Conservation (phyloP, 805 yeast species). For the Ogataea nitratoaversa region DNA sequence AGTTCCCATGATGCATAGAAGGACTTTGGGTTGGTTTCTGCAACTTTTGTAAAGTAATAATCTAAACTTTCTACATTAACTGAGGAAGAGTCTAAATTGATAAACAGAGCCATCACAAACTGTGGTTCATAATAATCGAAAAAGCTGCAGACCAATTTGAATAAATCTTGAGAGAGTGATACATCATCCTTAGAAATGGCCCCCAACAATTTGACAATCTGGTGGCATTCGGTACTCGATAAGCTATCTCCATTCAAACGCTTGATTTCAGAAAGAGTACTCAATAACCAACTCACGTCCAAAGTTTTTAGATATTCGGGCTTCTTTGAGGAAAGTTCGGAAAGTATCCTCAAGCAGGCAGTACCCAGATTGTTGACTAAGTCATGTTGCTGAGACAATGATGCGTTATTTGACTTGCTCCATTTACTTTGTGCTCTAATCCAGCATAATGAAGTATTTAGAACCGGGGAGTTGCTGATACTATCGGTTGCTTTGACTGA, state of each 20-base stretch:
- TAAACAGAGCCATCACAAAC: slow-evolving; percentile 21
- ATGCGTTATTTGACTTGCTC: not conserved
- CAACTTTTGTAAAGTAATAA: slow-evolving; percentile 7
- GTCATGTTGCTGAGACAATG: not conserved
- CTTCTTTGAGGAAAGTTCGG: too few species aligned
- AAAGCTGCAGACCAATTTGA: slow-evolving; percentile 13
- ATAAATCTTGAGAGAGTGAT: slow-evolving; percentile 10
- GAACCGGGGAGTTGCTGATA: not conserved
- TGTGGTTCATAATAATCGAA: slow-evolving; percentile 8
- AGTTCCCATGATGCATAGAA: slow-evolving; percentile 12
- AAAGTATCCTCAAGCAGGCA: not conserved
- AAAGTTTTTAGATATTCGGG: too few species aligned
- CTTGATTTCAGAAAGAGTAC: slow-evolving; percentile 11
- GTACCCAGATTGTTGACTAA: not conserved
- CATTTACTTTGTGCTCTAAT: slow-evolving; percentile 6
- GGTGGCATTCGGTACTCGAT: slow-evolving; percentile 3
- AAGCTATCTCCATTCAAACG: not conserved
- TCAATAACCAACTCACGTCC: slow-evolving; percentile 13
- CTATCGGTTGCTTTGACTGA: not conserved
- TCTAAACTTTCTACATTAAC: slow-evolving; percentile 3
- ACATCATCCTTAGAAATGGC: not conserved
- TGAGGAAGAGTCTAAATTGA: slow-evolving; percentile 11
- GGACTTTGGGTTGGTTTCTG: not conserved
- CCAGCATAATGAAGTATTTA: slow-evolving; percentile 8
- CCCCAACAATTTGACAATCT: slow-evolving; percentile 13